Conservation (phyloP, 805 yeast genomes). For the Candida corydali region DNA sequence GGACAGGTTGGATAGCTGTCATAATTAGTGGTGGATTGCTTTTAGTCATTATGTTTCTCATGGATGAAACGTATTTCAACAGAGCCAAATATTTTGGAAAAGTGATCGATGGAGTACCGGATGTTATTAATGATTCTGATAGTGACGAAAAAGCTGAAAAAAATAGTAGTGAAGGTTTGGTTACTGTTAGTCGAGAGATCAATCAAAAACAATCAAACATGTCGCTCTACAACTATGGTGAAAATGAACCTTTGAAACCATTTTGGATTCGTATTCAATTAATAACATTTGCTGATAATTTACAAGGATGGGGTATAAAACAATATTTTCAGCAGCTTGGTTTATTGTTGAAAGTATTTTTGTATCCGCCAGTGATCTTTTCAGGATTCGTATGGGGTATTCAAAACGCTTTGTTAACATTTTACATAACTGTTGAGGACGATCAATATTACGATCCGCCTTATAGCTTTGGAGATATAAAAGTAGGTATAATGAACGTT, state of each 20-base stretch:
- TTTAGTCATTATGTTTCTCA: conserved; percentile 37
- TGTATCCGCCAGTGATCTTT: conserved; percentile 33
- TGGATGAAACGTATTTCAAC: conserved; percentile 55
- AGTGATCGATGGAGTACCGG: conserved; percentile 8
- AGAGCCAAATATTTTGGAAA: conserved; percentile 18
- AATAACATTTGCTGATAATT: conserved; percentile 32
- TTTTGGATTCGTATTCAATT: conserved; percentile 29
- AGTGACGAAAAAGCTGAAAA: conserved; percentile 1
- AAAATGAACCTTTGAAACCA: conserved; percentile 19
- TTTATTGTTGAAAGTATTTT: conserved; percentile 28
- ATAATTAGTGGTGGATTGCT: conserved; percentile 42
- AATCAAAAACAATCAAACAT: background rate
- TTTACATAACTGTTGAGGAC: conserved; percentile 37
- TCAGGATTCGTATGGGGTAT: conserved; percentile 39
- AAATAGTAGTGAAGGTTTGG: background rate
- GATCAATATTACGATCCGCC: conserved; percentile 32
- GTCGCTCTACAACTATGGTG: conserved; percentile 14
- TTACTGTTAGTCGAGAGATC: background rate
- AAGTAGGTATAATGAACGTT: conserved; percentile 37
- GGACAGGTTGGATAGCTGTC: conserved; percentile 49
- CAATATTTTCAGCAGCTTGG: conserved; percentile 38
- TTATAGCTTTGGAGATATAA: conserved; percentile 28
- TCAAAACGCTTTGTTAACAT: conserved; percentile 36
- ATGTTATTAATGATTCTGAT: background rate
- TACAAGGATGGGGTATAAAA: conserved; percentile 34